Evolutionary conservation across 768 basidiomycete species (phyloP).

Genomic region (Suillus weaverae): DNA sequence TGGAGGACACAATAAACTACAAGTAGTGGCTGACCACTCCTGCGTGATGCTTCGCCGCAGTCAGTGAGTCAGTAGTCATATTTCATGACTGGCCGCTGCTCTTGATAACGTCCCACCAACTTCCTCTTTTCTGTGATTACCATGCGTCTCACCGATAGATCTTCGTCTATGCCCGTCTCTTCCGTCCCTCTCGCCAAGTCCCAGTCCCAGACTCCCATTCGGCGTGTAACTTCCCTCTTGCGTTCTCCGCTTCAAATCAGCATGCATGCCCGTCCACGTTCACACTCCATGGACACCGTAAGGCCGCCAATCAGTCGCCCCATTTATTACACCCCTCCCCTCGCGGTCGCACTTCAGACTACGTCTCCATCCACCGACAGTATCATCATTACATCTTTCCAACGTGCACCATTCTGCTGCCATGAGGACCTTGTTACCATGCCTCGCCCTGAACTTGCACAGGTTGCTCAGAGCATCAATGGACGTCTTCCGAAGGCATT

Average conservation of each 20-base stretch:
- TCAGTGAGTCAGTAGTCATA: not conserved
- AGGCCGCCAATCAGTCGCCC: conserved; percentile 9
- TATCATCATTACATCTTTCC: conserved; percentile 62
- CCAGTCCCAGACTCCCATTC: not conserved
- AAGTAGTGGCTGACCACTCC: not conserved
- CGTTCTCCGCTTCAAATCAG: conserved; percentile 19
- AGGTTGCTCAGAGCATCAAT: conserved; percentile 57
- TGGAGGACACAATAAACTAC: not conserved
- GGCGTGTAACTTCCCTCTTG: conserved; percentile 12
- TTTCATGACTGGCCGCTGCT: not conserved
- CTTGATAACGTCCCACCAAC: not conserved
- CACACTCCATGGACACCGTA: conserved; percentile 18
- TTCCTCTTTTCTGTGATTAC: not conserved
- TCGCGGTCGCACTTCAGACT: conserved; percentile 59
- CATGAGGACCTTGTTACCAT: conserved; percentile 72
- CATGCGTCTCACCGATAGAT: not conserved
- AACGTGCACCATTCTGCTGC: conserved; percentile 64
- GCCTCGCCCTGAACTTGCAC: conserved; percentile 52
- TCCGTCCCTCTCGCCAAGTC: not conserved
- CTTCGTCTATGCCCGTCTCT: not conserved
- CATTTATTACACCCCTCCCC: conserved; percentile 10
- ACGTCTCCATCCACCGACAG: conserved; percentile 50
- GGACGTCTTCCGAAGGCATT: conserved; percentile 51
- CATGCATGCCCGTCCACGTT: conserved; percentile 10
- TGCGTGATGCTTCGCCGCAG: not conserved